These are phyloP conservation scores for Balakata baccata DNA, from an alignment of 345 rosid species.

Conservation along the genomic window DNA sequence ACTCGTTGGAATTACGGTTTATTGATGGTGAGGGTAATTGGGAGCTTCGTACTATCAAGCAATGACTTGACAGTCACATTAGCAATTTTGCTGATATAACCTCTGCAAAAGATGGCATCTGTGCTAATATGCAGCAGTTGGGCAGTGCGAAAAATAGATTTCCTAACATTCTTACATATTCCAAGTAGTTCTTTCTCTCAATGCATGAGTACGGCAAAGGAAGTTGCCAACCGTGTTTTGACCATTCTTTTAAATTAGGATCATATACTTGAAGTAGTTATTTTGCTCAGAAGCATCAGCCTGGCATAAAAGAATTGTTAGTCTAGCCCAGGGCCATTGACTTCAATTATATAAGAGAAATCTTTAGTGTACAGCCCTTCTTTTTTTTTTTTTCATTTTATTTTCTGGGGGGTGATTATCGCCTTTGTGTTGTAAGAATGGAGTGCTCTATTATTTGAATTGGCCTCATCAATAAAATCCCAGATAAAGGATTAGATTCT, in stretches of 20 bases:
- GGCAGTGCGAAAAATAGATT: neutral
- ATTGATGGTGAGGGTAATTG: slow-evolving; percentile 96
- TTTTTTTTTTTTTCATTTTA: neutral
- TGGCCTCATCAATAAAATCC: slow-evolving; percentile 23
- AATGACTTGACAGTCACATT: slow-evolving; percentile 24
- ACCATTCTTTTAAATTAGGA: neutral
- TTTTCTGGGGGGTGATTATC: neutral
- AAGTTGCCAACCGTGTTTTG: neutral
- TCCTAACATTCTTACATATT: neutral
- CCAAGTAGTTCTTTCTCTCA: neutral
- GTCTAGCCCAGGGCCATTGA: neutral
- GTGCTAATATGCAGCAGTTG: neutral
- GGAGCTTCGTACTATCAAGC: slow-evolving; percentile 76
- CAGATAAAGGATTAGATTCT: neutral
- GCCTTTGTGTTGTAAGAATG: slow-evolving; percentile 26
- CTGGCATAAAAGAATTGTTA: neutral
- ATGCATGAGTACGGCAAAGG: neutral
- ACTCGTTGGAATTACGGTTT: slow-evolving; percentile 70
- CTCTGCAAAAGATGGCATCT: slow-evolving; percentile 5
- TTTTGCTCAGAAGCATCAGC: neutral
- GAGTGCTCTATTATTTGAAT: slow-evolving; percentile 14
- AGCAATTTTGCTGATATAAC: neutral
- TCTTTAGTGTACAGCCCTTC: slow-evolving; percentile 18
- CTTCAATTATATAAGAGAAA: slow-evolving; percentile 10
- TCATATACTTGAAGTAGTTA: neutral